Evolutionary conservation across 129 eudicot genomes (phyloP).

Genomic region (Solidago caesia): DNA sequence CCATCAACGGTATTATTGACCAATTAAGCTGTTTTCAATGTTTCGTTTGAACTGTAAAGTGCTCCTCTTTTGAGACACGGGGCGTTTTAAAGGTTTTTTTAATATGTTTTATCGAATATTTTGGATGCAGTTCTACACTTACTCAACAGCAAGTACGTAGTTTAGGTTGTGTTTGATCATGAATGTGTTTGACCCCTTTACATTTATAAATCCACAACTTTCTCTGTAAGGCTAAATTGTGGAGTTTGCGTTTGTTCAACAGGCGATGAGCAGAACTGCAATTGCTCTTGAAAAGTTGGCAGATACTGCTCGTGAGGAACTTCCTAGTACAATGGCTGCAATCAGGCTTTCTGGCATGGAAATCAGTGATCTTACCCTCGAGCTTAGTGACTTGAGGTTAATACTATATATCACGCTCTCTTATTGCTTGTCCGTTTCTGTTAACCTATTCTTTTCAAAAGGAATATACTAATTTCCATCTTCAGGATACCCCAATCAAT

Average conservation of each 20-base stretch:
- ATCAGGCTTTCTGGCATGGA: conserved; percentile 90
- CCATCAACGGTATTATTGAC: no score
- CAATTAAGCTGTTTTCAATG: no score
- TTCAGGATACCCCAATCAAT: neutral
- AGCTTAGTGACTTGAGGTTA: conserved; percentile 75
- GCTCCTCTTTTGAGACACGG: no score
- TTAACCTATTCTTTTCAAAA: neutral
- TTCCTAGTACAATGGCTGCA: conserved; percentile 94
- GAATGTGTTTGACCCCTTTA: neutral
- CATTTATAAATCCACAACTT: neutral
- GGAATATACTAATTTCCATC: neutral
- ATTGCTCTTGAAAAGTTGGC: conserved; percentile 74
- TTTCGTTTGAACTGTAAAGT: no score
- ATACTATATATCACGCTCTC: no score
- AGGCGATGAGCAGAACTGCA: conserved; percentile 85
- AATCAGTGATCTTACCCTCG: conserved; percentile 85
- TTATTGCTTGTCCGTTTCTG: no score
- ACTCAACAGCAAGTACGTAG: no score
- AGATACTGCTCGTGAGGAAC: conserved; percentile 84
- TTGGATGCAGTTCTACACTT: no score
- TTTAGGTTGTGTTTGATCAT: neutral
- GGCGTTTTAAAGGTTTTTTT: no score
- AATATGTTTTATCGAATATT: no score
- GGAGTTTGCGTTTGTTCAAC: conserved; percentile 17
- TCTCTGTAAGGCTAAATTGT: neutral